Evolutionary conservation across 345 rosid genomes (phyloP), one percentile per base, ranked within the genome.

Genomic region (Populus euphratica): DNA sequence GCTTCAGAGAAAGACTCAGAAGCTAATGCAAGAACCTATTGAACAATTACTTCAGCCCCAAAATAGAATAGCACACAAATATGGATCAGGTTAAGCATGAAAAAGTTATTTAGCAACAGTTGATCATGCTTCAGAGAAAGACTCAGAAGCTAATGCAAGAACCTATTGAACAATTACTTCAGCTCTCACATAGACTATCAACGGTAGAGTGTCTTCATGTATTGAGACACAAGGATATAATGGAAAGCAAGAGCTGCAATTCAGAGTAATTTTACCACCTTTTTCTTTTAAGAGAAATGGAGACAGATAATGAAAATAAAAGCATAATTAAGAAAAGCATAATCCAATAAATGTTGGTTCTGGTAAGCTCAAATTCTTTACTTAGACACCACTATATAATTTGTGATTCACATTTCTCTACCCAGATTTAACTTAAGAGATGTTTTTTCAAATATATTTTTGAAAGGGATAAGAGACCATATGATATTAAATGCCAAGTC

Each of bases 271-370:
- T 38, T n/a, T 52, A 1, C 29, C 18, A 50, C 14, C 63, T 21
- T 29, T 27, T 21, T 27, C 17, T n/a, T 59, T 3, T 1, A 59
- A 59, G 18, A 17, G 41, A 35, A 38, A 47, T 59, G 31, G 52
- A 69, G 29, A 76, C 47, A 41, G n/a, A n/a, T 75, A 39, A 23
- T 10, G n/a, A 66, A 67, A n/a, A 56, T 56, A 68, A n/a, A 43
- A 63, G 17, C 44, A 74, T 61, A 33, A 67, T 16, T 63, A 39
- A 18, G 35, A 76, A 39, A 68, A 25, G 25, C 73, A 67, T 7
- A 21, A 35, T 38, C 10, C 52, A 16, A 31, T 5, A 21, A 43
- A 17, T 52, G 56, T 36, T 12, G 25, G 17, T 27, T 17, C 16
- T 11, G 10, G 43, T 49, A 9, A 31, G 68, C 70, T 61, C 8